Base-by-base conservation (phyloP, 805 yeast species). In the Yarrowia sp. region DNA sequence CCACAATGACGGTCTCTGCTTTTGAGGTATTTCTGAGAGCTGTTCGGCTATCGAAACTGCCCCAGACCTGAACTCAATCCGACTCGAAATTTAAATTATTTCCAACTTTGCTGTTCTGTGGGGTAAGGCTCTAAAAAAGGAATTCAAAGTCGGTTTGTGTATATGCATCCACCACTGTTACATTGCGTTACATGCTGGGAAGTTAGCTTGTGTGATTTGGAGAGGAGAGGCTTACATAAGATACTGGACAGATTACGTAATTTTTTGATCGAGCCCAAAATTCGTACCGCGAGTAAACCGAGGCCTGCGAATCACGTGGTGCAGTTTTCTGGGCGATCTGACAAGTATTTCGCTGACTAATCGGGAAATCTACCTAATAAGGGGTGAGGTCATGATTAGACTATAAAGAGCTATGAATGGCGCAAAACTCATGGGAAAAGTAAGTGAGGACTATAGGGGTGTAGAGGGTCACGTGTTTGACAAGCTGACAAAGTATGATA, bases 61-160 rank as follows among this genome's bases (percentile, higher is more conserved):
- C 17, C 12, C 19, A 24, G 19, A 46, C 38, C 4, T 8, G n/a
- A 50, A 50, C 56, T 19, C 39, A 33, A 50, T n/a, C 30, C 9
- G 9, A 10, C 56, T 50, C 56, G 56, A 34, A 50, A 50, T 50
- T 34, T 50, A 20, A 44, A 30, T 24, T 47, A 15, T 30, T 24
- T 19, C 19, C 17, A 34, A 34, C 34, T 47, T 30, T 20, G 30
- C 19, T 8, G 14, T 33, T 33, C 10, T 50, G 56, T 50, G 56
- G 56, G 56, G 56, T 50, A 19, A 17, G 24, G 3, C 2, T 10
- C 55, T 49, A 34, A n/a, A 49, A 49, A 33, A n/a, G 55, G 9
- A 49, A 34, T 49, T 9, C 39, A 49, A 49, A 49, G 55, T 49
- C 55, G 55, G 20, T 17, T 49, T 49, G 55, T 49, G 55, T 30